Evolutionary conservation across 176 grass and related monocot genomes (phyloP), one percentile per base, ranked within the genome.

Genomic region (Pontederia paniculata): DNA sequence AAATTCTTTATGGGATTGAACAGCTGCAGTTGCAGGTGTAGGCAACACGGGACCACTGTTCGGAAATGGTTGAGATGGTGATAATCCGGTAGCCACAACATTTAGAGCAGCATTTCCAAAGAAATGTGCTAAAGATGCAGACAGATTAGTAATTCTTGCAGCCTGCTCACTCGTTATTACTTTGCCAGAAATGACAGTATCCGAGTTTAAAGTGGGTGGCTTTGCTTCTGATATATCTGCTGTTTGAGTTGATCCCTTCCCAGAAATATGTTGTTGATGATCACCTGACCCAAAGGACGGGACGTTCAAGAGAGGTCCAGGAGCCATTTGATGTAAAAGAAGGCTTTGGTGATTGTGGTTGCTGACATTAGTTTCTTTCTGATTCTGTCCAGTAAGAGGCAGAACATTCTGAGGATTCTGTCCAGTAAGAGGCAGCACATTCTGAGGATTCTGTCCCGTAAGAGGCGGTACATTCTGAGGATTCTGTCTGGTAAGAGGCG

Each of bases 41-140:
- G 21, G 48, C 20, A 31, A 12, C 55, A 70, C 45, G 62, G 75
- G 58, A 53, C 66, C 64, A 4, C 61, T 52, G 62, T 66, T 81
- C 28, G 74, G 53, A 60, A 70, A 62, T 58, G 66, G n/a, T 58
- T 84, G 77, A 12, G 80, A 55, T 37, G 70, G 12, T 55, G 73
- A 70, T 14, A 78, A 37, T 75, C 81, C 81, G 37, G 52, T 28
- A 12, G 85, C 52, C 59, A 48, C 66, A 42, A 68, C 31, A 52
- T 61, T 58, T 12, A 70, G 49, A 83, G 73, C 52, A 23, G 84
- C 71, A 65, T 63, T 95, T 48, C 69, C 81, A 71, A 98, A 78
- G 49, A 70, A 88, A 23, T 73, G 80, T 43, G 80, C 81, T 73
- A 98, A 74, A 56, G 81, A 98, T 67, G 94, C 84, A 47, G 67